phyloP scores from a whole-genome alignment of 1,284 basidiomycete genomes.

The Pseudozyma thailandica region DNA sequence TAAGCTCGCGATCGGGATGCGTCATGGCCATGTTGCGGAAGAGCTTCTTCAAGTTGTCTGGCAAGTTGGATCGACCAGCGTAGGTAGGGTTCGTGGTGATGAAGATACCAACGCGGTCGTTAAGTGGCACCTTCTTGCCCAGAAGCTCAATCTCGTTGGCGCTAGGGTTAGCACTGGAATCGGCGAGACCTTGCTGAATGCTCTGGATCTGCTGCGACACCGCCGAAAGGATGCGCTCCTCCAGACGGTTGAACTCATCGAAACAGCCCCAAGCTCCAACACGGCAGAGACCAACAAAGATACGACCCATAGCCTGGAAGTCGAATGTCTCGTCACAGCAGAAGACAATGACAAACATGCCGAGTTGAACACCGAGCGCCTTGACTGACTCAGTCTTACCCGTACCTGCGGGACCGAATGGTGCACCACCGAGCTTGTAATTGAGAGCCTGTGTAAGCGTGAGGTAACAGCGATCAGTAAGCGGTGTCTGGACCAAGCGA shows the following conservation, averaged over 20 bases:
- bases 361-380: slow-evolving; percentile 95
- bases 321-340: slow-evolving; percentile 99
- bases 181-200: slow-evolving; percentile 92
- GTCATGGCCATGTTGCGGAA: slow-evolving; percentile 99
- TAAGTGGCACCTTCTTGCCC: slow-evolving; percentile 91
- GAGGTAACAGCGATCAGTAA: slow-evolving; percentile 97
- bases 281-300: slow-evolving; percentile 97
- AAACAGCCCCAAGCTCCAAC: slow-evolving; percentile 84
- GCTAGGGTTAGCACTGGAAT: slow-evolving; percentile 62
- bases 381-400: slow-evolving; percentile 99
- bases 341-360: slow-evolving; percentile 97
- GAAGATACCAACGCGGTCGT: slow-evolving; percentile 92
- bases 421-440: slow-evolving; percentile 92
- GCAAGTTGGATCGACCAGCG: slow-evolving; percentile 94
- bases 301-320: slow-evolving; percentile 99
- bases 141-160: slow-evolving; percentile 77
- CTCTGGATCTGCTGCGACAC: slow-evolving; percentile 99
- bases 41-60: slow-evolving; percentile 91
- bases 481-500: slow-evolving; percentile 94
- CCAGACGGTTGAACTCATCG: slow-evolving; percentile 81
- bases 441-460: slow-evolving; percentile 95
- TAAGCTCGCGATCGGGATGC: slow-evolving; percentile 94
- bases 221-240: slow-evolving; percentile 96
- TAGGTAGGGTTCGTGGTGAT: slow-evolving; percentile 97
- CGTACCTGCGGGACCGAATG: slow-evolving; percentile 98